A percentile compares a stretch with the other conserved stretches of the same genome.
Evolutionary conservation across 352 stramenopile genomes (phyloP).

Genomic region (Elongisporangium undulatum): DNA sequence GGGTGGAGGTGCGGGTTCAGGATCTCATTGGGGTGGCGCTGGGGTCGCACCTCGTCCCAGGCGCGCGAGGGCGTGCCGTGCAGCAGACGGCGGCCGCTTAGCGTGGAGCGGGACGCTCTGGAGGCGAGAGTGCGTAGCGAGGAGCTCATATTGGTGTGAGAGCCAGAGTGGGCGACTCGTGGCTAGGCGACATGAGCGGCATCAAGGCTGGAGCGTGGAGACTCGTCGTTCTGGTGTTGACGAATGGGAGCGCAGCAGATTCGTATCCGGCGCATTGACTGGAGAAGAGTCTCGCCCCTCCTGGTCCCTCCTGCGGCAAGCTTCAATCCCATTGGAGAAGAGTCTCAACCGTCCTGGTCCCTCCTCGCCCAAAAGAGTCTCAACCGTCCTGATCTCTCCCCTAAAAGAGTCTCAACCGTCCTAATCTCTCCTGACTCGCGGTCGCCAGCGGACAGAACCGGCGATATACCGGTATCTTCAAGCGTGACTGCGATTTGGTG

Average conservation of each 20-base stretch:
- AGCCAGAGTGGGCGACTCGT: constrained; percentile 1
- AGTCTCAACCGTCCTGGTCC: background rate
- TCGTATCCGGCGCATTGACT: background rate
- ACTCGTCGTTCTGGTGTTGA: constrained; percentile 2
- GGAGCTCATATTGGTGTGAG: constrained; percentile 4
- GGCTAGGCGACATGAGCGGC: background rate
- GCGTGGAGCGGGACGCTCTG: constrained; percentile 3
- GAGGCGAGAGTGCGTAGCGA: constrained; percentile 7
- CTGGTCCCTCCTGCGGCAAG: background rate
- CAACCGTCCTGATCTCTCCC: background rate
- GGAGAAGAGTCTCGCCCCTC: background rate
- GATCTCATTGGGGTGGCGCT: constrained; percentile 50
- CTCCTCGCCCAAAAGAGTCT: background rate
- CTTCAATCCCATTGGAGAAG: background rate
- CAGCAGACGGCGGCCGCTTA: constrained; percentile 8
- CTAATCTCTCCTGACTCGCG: background rate
- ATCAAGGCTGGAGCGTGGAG: background rate
- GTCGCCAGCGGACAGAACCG: background rate
- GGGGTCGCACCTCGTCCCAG: constrained; percentile 63
- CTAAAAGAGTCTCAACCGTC: background rate
- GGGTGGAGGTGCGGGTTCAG: constrained; percentile 45
- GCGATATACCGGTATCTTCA: background rate
- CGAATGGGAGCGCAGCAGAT: background rate
- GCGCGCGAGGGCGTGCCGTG: constrained; percentile 35
- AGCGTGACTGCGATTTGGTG: background rate